Conservation (phyloP, 352 stramenopile species). For the Globisporangium takayamanum region DNA sequence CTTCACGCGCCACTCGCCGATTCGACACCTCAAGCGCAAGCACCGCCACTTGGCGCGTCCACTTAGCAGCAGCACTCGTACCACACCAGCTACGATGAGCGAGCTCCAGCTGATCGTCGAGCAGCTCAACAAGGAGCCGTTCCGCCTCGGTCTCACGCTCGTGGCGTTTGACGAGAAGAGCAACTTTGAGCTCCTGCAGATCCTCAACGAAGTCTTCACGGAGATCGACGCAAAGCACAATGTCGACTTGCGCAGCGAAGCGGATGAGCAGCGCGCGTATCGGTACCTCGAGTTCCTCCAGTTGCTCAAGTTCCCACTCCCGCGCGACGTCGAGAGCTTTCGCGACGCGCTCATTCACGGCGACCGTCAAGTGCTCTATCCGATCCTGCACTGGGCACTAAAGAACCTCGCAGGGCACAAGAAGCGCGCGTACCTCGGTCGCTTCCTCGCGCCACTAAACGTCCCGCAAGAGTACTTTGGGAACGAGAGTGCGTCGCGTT, state of each 20-base stretch:
- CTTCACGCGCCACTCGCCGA: background rate
- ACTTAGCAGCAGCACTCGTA: background rate
- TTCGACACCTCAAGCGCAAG: background rate
- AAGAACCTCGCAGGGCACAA: constrained; percentile 82
- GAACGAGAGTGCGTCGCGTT: constrained; percentile 50
- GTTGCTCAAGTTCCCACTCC: constrained; percentile 91
- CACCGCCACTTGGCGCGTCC: background rate
- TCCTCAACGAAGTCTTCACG: constrained; percentile 90
- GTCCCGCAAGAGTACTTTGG: constrained; percentile 92
- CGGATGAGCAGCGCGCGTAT: constrained; percentile 65
- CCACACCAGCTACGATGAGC: constrained; percentile 49
- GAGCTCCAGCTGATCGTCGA: constrained; percentile 91
- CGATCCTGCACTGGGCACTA: constrained; percentile 90
- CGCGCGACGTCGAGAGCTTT: constrained; percentile 64
- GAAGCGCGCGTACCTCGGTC: constrained; percentile 92
- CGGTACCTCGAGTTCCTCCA: constrained; percentile 90
- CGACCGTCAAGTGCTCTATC: constrained; percentile 87
- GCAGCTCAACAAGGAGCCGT: constrained; percentile 91
- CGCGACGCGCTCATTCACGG: constrained; percentile 72
- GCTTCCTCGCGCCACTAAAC: constrained; percentile 89
- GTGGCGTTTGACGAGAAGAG: constrained; percentile 94
- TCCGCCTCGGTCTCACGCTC: constrained; percentile 83
- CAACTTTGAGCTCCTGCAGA: constrained; percentile 90
- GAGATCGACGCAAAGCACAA: constrained; percentile 85
- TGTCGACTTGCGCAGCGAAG: constrained; percentile 80